Conservation (phyloP, 208 protist species). For the Porcisia hertigi region DNA sequence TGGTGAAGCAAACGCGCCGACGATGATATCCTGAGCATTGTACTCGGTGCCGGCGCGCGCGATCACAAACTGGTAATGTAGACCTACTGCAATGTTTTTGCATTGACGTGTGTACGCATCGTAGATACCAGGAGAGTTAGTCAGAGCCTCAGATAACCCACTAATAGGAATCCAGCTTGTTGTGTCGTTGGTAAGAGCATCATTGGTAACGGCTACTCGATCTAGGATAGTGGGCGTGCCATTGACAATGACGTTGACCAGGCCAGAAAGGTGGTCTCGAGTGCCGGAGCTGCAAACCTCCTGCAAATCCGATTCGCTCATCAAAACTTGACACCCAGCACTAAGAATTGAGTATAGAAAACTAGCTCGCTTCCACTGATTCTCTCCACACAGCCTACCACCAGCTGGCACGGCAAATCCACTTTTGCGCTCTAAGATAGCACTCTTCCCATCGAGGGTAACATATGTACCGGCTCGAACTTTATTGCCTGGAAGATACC, state of each 20-base stretch:
- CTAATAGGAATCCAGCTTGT: conserved; percentile 70
- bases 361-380: conserved; percentile 37
- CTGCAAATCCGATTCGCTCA: conserved; percentile 52
- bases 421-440: conserved; percentile 52
- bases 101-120: conserved; percentile 51
- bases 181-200: conserved; percentile 73
- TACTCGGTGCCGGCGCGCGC: conserved; percentile 63
- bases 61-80: conserved; percentile 73
- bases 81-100: conserved; percentile 51
- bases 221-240: conserved; percentile 30
- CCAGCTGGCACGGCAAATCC: conserved; percentile 76
- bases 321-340: conserved; percentile 47
- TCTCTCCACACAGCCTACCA: conserved; percentile 36
- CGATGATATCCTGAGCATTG: conserved; percentile 82
- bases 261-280: conserved; percentile 22
- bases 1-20: conserved; percentile 61
- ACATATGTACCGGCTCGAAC: conserved; percentile 56
- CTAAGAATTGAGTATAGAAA: conserved; percentile 68
- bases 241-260: conserved; percentile 36
- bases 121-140: conserved; percentile 34
- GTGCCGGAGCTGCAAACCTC: conserved; percentile 49
- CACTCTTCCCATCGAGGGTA: conserved; percentile 27
- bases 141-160: conserved; percentile 33
- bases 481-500: conserved; percentile 49
- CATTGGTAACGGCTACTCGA: conserved; percentile 67